Evolutionary conservation across 805 yeast genomes (phyloP), one percentile per base, ranked within the genome.

Genomic region (Cyberlindnera veronae): DNA sequence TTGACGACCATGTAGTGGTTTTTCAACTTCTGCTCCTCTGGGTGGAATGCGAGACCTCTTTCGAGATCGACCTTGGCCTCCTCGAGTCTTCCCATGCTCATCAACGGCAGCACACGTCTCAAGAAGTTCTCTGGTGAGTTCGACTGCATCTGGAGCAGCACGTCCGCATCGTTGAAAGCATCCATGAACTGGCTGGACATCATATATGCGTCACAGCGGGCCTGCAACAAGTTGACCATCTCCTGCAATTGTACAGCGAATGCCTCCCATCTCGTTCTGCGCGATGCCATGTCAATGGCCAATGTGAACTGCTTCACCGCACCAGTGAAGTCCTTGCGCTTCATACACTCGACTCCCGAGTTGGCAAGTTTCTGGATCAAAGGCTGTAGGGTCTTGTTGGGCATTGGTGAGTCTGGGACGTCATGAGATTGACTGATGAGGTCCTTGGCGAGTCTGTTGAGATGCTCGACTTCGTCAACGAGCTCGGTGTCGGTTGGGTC

Each of bases 191-290:
- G 68, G 29, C 74, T 70, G 38, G 69, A 63, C 58, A 79, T 68
- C 55, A 83, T 64, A 49, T 76, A 69, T 0, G 89, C 79, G 54
- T 84, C 95, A 19, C 86, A 74, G 47, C 90, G 70, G 36, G 84
- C 79, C 69, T 80, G 79, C 39, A 84, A 61, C 56, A 84, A 76
- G 50, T 79, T 71, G 31, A 77, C 71, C 36, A 82, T 61, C 57
- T 84, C 93, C 57, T 79, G 84, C 36, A 84, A 59, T 20, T 85
- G 82, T 13, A 82, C 71, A 46, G 78, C 88, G 59, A 84, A 84
- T 5, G 83, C 68, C 55, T 84, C 93, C 65, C 81, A 83, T 56
- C 81, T 80, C 30, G 81, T 74, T 61, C 93, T 72, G 51, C 82
- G 79, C 34, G 69, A 60, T 13, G 83, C 76, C 72, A 82, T 74